Conservation (phyloP, 768 basidiomycete species). For the Imleria badia region DNA sequence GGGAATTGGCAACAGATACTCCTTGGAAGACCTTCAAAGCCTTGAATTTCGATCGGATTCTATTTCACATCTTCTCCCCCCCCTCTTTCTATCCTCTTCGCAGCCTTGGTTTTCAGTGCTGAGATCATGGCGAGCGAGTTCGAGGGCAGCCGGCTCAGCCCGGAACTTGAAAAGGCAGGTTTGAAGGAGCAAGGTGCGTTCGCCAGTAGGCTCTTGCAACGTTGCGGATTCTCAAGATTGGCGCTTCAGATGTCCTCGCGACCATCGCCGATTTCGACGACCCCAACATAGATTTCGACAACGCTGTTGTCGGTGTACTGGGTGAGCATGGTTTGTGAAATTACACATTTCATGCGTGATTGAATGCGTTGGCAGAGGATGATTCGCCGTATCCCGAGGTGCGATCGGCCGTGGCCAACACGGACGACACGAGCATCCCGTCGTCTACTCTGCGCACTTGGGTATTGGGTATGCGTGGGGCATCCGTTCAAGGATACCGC, state of each 20-base stretch:
- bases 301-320: slow-evolving; percentile 9
- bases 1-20: not conserved
- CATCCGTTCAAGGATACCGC: accelerated
- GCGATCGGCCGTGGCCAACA: slow-evolving; percentile 71
- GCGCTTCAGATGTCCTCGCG: not conserved
- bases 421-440: slow-evolving; percentile 67
- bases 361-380: slow-evolving; percentile 41
- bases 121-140: slow-evolving; percentile 15
- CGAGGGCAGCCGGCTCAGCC: not conserved
- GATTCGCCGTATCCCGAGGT: slow-evolving; percentile 88
- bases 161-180: slow-evolving; percentile 14
- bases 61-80: not conserved
- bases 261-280: slow-evolving; percentile 31
- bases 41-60: no score
- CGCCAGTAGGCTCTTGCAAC: not conserved
- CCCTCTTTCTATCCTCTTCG: not conserved
- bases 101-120: not conserved
- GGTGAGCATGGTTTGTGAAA: slow-evolving; percentile 12
- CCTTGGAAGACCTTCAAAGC: not conserved
- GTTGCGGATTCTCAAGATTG: no score
- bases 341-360: slow-evolving; percentile 7
- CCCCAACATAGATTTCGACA: slow-evolving; percentile 35
- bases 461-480: slow-evolving; percentile 43
- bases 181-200: slow-evolving; percentile 10
- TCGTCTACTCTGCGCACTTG: slow-evolving; percentile 58